Base-by-base conservation (phyloP, 2,329 filamentous ascomycete genomes). In the Bipolaris bicolor region DNA sequence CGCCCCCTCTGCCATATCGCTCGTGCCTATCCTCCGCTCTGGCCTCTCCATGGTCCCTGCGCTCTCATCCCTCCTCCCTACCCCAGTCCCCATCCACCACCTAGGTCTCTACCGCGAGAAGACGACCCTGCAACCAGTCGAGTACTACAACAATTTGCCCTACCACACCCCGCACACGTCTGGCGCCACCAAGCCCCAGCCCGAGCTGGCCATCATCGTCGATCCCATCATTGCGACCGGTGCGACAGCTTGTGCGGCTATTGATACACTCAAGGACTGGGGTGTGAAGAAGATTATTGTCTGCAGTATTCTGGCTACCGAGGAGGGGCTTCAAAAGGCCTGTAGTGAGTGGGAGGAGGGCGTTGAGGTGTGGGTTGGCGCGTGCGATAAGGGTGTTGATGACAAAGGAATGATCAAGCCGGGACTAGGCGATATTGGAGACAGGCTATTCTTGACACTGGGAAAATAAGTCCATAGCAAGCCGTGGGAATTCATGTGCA, bases 71-170 rank as follows among this genome's bases (percentile, higher is more conserved):
- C 84, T 98, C 69, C 91, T 98, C 57, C 93, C 94, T 16, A 74
- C 78, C 36, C 85, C 91, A 13, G 90, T 94, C 31, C 89, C 92
- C 6, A 86, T 97, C 63, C 92, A 98, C 80, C 94, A 98, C 76
- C 89, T 98, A 7, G 94, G 95, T 65, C 89, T 98, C 72, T 98
- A 94, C 83, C 91, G 93, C 72, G 93, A 97, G 76, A 91, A 90
- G 58, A 86, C 87, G 55, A 94, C 91, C 43, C 88, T 97, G 55
- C 87, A 92, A 70, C 92, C 93, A 3, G 93, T 97, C 57, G 93
- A 97, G 79, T 97, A 97, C 84, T 97, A 97, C 85, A 97, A 97
- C 83, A 97, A 97, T 78, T 88, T 97, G 18, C 92, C 92, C 34
- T 89, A 91, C 78, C 89, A 91, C 78, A 74, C 82, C 37, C 81